Evolutionary conservation across 2,329 filamentous ascomycete species (phyloP), one percentile per base, ranked within the genome.

Genomic region (Colletotrichum eleusines): DNA sequence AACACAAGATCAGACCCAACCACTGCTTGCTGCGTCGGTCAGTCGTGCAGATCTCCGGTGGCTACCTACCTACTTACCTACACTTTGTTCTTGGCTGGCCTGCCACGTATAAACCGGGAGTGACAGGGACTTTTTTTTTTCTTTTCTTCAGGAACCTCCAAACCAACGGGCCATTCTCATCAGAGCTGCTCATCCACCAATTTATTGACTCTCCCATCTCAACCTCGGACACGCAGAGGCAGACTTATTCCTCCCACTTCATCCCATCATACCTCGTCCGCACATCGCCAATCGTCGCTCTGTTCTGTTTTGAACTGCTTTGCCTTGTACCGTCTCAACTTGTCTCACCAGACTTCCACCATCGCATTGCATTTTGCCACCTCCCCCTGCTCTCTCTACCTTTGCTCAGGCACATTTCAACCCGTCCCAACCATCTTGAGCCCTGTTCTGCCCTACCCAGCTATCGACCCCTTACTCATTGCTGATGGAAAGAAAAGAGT

Each of bases 401-500:
- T 63, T 42, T 18, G 23, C 31, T 48, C 23, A 12, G 33, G 31
- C n/a, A 38, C n/a, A 38, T 50, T 50, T 50, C 23, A n/a, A 23
- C 58, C 44, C 14, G 12, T 26, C 20, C 20, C 57, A n/a, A 48
- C 31, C 31, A 61, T 61, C n/a, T 38, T 50, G 58, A 50, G 50
- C 44, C 42, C 46, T 44, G 14, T 61, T 60, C 26, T 40, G 28
- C 40, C 42, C 66, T 53, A 42, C 28, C 8, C 58, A 44, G 46
- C 66, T 48, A 61, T 31, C 63, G 48, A 62, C 42, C 14, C 28
- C 63, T 63, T 61, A 42, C 55, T 26, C 46, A 48, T 66, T 28
- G 63, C 55, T 38, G 63, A 44, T 57, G 20, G 20, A 44, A 20
- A 61, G n/a, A 61, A 48, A 51, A 48, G 31, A 35, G 9, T 48